Base-by-base conservation (phyloP, 2,329 filamentous ascomycete species). In the Fonsecaea monophora region DNA sequence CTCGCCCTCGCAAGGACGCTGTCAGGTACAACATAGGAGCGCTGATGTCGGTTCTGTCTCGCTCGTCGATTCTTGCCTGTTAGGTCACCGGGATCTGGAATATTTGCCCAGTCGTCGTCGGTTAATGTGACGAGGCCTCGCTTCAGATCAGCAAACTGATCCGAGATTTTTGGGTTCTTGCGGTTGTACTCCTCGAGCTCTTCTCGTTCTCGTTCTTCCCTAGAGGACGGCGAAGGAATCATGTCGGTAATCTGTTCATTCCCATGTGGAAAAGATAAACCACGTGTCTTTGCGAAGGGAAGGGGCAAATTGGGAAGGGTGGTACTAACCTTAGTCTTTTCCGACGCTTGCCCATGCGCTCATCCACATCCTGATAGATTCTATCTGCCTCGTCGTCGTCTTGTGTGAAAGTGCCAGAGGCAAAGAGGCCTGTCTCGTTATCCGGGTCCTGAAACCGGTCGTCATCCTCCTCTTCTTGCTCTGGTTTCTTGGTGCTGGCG, bases 361-460 rank as follows among this genome's bases (percentile, higher is more conserved):
- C 95, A 75, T 99, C 95, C 70, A 99, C 92, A 76, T 92, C 91
- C 75, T 94, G 90, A 82, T 96, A 99, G 75, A 99, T 97, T 75
- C 92, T 86, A 80, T 99, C 95, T 53, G 95, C 95, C 79, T 99
- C 96, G 75, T 99, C 95, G 76, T 99, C 95, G 64, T 99, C 95
- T 78, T 95, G 91, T 78, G 98, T 95, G 82, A 97, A 99, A 74
- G 95, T 91, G 40, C 95, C 95, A 64, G 92, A 94, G 2, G 95
- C 94, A 75, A 99, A 99, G 25, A 99, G 83, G 4, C 96, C 95
- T 56, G 95, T 91, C 78, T 99, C 95, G 75, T 98, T 98, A 74
- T 99, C 95, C 0, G 95, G 95, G 77, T 99, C 95, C 76, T 97
- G 93, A 75, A 93, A 98, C 55, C 94, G 87, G 64, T 92, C 90